A percentile compares a stretch with the other conserved stretches of the same genome.
phyloP scores from a whole-genome alignment of 2,329 filamentous ascomycete genomes.

The Ascochyta clinopodiicola region DNA sequence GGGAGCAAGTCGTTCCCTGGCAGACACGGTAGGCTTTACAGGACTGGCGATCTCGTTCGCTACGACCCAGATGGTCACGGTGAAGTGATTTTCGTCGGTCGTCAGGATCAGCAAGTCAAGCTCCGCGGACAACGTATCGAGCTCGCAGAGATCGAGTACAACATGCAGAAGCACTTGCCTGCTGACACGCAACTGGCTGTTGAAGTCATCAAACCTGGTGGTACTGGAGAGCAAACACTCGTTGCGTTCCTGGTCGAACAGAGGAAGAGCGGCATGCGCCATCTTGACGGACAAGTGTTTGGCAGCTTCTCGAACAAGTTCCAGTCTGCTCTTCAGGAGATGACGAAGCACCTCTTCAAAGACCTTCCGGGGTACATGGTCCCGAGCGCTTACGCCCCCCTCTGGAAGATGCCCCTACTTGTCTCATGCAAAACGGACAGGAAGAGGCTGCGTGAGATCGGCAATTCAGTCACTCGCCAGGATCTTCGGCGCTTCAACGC shows the following conservation, averaged over 20 bases:
- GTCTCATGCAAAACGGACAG: conserved; percentile 47
- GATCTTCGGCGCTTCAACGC: conserved; percentile 44
- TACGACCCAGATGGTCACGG: conserved; percentile 59
- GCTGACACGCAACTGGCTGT: conserved; percentile 52
- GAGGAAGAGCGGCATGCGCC: conserved; percentile 35
- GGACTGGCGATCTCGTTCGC: conserved; percentile 43
- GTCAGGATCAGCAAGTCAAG: conserved; percentile 49
- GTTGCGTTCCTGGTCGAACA: conserved; percentile 46
- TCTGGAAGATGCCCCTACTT: conserved; percentile 46
- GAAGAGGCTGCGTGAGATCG: conserved; percentile 45
- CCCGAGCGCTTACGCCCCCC: conserved; percentile 44
- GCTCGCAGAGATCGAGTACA: conserved; percentile 48
- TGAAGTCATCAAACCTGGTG: conserved; percentile 56
- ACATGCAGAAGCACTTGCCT: conserved; percentile 50
- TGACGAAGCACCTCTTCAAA: conserved; percentile 37
- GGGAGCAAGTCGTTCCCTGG: conserved; percentile 63
- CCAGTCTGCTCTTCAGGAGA: conserved; percentile 33
- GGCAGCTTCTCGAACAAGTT: conserved; percentile 42
- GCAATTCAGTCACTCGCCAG: conserved; percentile 38
- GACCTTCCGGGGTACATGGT: conserved; percentile 47
- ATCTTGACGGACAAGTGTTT: conserved; percentile 42
- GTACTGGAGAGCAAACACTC: conserved; percentile 39
- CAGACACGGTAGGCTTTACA: conserved; percentile 54
- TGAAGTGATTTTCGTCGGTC: conserved; percentile 46
- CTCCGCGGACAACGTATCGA: conserved; percentile 52